Conservation (phyloP, 31 red algal species). For the Odonthalia washingtoniensis region DNA sequence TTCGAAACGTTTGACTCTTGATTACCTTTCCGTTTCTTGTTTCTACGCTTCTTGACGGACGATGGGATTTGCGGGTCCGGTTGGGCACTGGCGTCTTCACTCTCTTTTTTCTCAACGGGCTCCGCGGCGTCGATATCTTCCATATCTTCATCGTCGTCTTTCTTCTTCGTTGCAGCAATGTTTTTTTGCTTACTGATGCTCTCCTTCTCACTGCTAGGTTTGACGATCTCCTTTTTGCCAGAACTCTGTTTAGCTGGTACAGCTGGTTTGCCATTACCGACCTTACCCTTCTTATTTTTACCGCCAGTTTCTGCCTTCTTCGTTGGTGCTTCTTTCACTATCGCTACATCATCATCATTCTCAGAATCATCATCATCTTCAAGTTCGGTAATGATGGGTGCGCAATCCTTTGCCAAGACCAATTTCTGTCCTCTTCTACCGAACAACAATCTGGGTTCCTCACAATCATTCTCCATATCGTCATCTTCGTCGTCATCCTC, state of each 20-base stretch:
- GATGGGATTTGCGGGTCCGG: background rate
- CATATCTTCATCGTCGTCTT: background rate
- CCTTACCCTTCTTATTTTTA: constrained; percentile 39
- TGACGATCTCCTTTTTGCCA: background rate
- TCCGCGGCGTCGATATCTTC: background rate
- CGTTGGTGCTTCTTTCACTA: background rate
- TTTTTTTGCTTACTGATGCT: background rate
- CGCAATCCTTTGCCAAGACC: background rate
- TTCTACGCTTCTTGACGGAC: constrained; percentile 22
- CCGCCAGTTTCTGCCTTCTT: background rate
- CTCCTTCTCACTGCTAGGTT: constrained; percentile 4
- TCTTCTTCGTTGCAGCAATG: constrained; percentile 13
- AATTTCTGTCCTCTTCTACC: background rate
- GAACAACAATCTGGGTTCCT: no score
- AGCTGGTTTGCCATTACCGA: constrained; percentile 4
- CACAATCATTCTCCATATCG: background rate
- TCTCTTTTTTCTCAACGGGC: background rate
- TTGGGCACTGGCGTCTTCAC: background rate
- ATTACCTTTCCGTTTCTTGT: constrained; percentile 5
- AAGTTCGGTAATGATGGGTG: constrained; percentile 47
- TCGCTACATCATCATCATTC: background rate
- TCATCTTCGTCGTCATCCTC: constrained; percentile 50
- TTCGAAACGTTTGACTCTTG: constrained; percentile 4
- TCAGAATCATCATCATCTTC: constrained; percentile 12
- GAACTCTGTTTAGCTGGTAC: constrained; percentile 30